Base-by-base conservation (phyloP, 2,329 filamentous ascomycete species). In the Cercospora zeae-maydis region DNA sequence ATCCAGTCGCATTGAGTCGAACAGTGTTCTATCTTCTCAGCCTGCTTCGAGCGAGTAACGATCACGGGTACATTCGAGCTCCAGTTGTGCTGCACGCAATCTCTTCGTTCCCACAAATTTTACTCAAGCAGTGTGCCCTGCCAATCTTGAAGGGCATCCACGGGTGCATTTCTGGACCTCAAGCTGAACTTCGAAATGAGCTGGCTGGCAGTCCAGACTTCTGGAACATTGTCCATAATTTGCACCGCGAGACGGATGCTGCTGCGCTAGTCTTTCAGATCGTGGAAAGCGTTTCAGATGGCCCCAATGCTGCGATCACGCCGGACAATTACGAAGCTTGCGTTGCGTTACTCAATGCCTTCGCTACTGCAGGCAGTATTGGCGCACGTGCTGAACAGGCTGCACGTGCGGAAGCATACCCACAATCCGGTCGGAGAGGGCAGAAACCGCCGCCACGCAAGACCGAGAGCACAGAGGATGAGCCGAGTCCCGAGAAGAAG, bases 151-250 rank as follows among this genome's bases (percentile, higher is more conserved):
- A 90, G 70, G 93, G 93, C 0, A 80, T 99, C 27, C 85, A 88
- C 49, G 82, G 88, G 49, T 97, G 93, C 71, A 90, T 96, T 68
- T 87, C 89, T 57, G 86, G 89, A 63, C 86, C 91, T 9, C 0
- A 64, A 30, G 87, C 88, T 27, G 86, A 90, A 11, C 80, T 99
- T 30, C 87, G 91, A 62, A 96, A 91, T 69, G 93, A 98, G 78
- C 90, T 98, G 69, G 96, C 96, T 78, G 93, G 91, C 13, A 98
- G 93, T 16, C 95, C 95, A 0, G 95, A 99, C 73, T 98, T 99
- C 76, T 99, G 95, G 95, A 89, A 89, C 4, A 90, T 97, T 13
- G 81, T 99, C 58, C 88, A 92, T 65, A 85, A 87, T 33, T 80
- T 99, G 16, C 81, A 82, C 24, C 81, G 81, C 19, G 66, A 72